Evolutionary conservation across 2,329 filamentous ascomycete genomes (phyloP), one percentile per base, ranked within the genome.

Genomic region (Fusarium solani-melongenae): DNA sequence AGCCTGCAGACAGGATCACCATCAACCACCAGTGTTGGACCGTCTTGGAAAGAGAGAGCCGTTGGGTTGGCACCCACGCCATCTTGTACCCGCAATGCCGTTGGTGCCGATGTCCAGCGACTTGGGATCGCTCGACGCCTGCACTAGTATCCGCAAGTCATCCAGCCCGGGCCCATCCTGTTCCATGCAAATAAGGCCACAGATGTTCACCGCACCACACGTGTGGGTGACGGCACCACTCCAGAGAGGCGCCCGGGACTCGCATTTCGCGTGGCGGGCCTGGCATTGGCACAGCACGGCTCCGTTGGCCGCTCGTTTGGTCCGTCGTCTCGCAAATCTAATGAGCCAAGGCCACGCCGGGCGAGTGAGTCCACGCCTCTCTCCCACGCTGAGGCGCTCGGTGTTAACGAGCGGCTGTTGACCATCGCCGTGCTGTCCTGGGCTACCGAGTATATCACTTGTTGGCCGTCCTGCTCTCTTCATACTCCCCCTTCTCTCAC

Each of bases 91-190:
- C 76, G 69, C 66, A 67, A 72, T 74, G 67, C 71, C 58, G 76
- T 76, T 75, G 76, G 74, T 69, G 72, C 77, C 63, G 69, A 77
- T 74, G 68, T 64, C 69, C 62, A 76, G 64, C 67, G 65, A 69
- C 66, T 69, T 76, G 73, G 74, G 74, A 78, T 77, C 71, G 73
- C 72, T 73, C 64, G 60, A 74, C 58, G 65, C 63, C 68, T 67
- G 73, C 72, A 71, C 76, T 78, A 77, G 72, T 75, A 72, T 78
- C 76, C 76, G 76, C 76, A 77, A 76, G 76, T 77, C 76, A 78
- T 78, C 59, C 67, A 75, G 70, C 64, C 65, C 70, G 66, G 72
- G 55, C 66, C 67, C 60, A 69, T 73, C 65, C 27, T 67, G 41
- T 74, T 41, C 67, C 67, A 73, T 73, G 76, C 67, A 74, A 78